These are phyloP conservation scores for Solanum gracilifrons DNA, from an alignment of 257 asterid species.

Conservation along the genomic window DNA sequence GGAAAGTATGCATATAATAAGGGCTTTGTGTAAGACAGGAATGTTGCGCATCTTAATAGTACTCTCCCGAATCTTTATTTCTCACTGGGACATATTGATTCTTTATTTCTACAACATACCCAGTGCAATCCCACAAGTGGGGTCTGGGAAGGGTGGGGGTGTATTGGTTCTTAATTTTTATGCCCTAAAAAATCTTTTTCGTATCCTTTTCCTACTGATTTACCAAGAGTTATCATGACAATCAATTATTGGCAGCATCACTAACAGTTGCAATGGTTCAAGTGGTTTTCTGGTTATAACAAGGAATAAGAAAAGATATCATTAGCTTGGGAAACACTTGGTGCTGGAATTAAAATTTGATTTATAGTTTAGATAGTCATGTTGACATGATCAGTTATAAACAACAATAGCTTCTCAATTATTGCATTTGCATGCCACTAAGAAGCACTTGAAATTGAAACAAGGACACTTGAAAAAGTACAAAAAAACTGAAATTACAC, in stretches of 20 bases:
- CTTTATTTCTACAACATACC: not conserved
- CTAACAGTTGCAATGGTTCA: not conserved
- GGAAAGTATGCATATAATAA: not conserved
- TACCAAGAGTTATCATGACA: not conserved
- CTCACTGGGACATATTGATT: not conserved
- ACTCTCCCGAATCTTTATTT: not conserved
- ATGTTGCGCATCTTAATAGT: not conserved
- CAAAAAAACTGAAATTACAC: conserved; percentile 7
- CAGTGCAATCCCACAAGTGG: not conserved
- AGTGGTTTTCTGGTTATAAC: not conserved
- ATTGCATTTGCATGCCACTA: not conserved
- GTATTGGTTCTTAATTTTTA: not conserved
- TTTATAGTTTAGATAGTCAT: not conserved
- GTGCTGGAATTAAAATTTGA: not conserved
- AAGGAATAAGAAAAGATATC: not conserved
- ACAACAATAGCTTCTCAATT: not conserved
- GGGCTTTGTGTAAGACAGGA: not conserved
- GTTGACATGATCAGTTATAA: not conserved
- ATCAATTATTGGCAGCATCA: not conserved
- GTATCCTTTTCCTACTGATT: not conserved
- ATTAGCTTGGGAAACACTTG: not conserved
- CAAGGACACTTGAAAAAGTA: not conserved
- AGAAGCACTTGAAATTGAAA: not conserved
- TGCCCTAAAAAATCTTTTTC: not conserved
- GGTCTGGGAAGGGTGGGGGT: not conserved